Base-by-base conservation (phyloP, 257 asterid genomes). In the Capsicum baccatum region DNA sequence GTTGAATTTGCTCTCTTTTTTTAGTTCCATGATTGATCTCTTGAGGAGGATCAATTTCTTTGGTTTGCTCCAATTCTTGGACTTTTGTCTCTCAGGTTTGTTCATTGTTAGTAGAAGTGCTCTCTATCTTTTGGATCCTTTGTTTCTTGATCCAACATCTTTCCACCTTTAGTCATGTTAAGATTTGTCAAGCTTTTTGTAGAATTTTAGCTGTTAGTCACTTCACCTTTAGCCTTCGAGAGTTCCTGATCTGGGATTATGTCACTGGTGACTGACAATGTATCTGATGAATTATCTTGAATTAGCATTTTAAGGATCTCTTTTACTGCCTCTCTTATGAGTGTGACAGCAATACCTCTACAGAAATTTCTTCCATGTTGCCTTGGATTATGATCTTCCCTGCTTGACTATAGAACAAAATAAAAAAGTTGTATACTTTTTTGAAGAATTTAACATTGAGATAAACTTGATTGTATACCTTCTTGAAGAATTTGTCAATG, bases 281-380 rank as follows among this genome's bases (percentile, higher is more conserved):
- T 67, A 69, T 90, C 94, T 2, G 90, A 83, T 35, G 91, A 70
- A 35, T 92, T 94, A 13, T 91, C 97, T 84, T 89, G 92, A 89
- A 82, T 84, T 56, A 91, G 91, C 0, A 92, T 94, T 66, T 90
- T 86, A 80, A 96, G 97, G 87, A 96, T 96, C 87, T 97, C 98
- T 11, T 93, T 91, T 42, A 97, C 96, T 9, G 97, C 98, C 87
- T 94, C 97, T 88, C 93, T 93, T 26, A 97, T 92, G 74, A 97
- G 97, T 84, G 91, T 92, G 56, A 93, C 88, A 79, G 94, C 97
- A 80, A 89, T 95, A 8, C 88, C 88, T 88, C 92, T 93, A 74
- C 95, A 92, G 90, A 94, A 92, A 19, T 86, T 89, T 44, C 88
- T 86, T 59, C 79, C 86, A 1, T 62, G 86, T 80, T 86, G 79